Evolutionary conservation across 108 stramenopile species (phyloP), one percentile per base, ranked within the genome.

Genomic region (Conticribra weissflogii): DNA sequence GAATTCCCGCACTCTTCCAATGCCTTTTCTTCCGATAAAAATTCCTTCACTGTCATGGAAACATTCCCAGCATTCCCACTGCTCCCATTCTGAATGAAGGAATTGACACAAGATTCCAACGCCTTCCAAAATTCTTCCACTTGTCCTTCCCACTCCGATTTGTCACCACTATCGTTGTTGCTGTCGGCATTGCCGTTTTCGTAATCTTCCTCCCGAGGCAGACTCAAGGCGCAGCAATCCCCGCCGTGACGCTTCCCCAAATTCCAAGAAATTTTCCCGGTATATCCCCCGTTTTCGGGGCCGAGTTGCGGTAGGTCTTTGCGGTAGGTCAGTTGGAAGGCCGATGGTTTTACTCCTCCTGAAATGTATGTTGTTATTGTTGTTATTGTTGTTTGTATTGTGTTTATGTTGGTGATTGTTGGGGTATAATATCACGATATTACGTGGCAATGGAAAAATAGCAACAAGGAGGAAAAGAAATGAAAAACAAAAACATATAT

Each of bases 271-370:
- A 92, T 79, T 71, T 89, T 89, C 47, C 86, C 91, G 24, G 84
- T 72, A 12, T 79, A 75, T 48, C 61, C 70, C 1, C 75, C 75
- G 60, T 27, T 51, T 7, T 0, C 8, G 53, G 23, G 29, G 1
- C 8, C 15, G 8, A 24, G 63, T 18, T 1, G 2, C 18, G 50
- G 27, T 1, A 83, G 54, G 34, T 92, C 91, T 59, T 89, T 92
- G 54, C 88, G 74, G 44, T 75, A 92, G 0, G 91, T 89, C 54
- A 88, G 83, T 66, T 92, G 91, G 56, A 92, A 69, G 7, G 65
- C 66, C 74, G 63, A 84, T 57, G 61, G 61, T 69, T 65, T 57
- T 68, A 77, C 36, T 14, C 47, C 41, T 12, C 12, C 12, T 5
- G 12, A 5, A 41, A 9, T 41, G 36, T 9, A 5, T 41, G 36